Evolutionary conservation across 2,329 filamentous ascomycete genomes (phyloP).

Genomic region (Coleophoma crateriformis): DNA sequence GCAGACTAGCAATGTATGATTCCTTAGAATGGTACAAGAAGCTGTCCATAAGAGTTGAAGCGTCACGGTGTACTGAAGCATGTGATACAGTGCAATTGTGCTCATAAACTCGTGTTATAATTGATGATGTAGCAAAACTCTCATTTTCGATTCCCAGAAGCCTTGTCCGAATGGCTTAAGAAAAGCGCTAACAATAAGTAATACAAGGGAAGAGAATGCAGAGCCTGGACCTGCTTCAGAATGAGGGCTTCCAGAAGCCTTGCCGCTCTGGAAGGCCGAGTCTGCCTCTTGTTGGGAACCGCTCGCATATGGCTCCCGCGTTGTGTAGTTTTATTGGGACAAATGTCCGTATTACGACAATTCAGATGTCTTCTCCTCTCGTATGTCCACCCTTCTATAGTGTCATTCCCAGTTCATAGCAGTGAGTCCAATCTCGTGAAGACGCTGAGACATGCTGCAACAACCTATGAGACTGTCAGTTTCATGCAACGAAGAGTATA

Average conservation of each 20-base stretch:
- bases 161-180: background rate
- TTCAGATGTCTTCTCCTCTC: background rate
- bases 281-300: background rate
- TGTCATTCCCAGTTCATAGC: conserved; percentile 44
- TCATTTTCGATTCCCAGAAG: background rate
- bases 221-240: background rate
- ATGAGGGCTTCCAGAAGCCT: background rate
- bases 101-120: background rate
- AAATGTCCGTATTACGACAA: too few relatives aligned
- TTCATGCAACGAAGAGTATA: background rate
- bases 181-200: background rate
- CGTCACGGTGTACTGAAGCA: too few relatives aligned
- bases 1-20: background rate
- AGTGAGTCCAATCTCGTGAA: conserved; percentile 97
- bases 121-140: too few relatives aligned
- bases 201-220: background rate
- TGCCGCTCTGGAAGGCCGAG: too few relatives aligned
- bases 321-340: too few relatives aligned
- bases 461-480: conserved; percentile 40
- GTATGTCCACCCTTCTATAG: background rate
- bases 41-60: too few relatives aligned
- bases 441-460: conserved; percentile 92
- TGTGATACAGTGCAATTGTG: background rate
- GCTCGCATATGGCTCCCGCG: too few relatives aligned
- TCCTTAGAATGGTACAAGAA: background rate